Base-by-base conservation (phyloP, 352 stramenopile genomes). In the Pythium scleroteichum region DNA sequence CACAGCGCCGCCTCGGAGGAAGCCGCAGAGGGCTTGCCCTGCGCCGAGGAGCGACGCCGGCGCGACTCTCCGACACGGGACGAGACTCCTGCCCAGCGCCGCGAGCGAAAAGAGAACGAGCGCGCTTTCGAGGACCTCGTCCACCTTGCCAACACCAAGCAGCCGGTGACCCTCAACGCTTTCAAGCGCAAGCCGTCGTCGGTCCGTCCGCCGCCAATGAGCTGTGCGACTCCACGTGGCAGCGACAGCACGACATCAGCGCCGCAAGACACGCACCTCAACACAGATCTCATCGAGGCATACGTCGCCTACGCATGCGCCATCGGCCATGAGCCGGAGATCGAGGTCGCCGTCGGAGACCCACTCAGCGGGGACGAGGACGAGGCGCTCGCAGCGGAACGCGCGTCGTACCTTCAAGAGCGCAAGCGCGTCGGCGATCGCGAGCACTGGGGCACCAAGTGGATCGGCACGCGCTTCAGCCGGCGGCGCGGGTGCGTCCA, bases 291-390 rank as follows among this genome's bases (percentile, higher is more conserved):
- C 10, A 68, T 99, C 46, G 94, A 99, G 68, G 95, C 95, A 23
- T 97, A 97, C 67, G 72, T 98, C 4, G 83, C 96, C 23, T 98
- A 98, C 71, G 81, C 98, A 54, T 93, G 87, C 55, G 88, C 95
- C 33, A 92, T 98, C 66, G 87, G 80, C 2, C 76, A 91, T 41
- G 71, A 83, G 53, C 79, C 79, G 1, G 78, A 84, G 45, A 88
- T 99, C 66, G 82, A 94, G 2, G 92, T 97, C 2, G 85, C 79
- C 42, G 73, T 96, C 76, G 74, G 80, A 87, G 62, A 97, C 78
- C 75, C 83, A 73, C 38, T 69, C 17, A 56, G 57, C 1, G 64
- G 71, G 9, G 53, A 64, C 32, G 51, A 71, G 45, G 64, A 69
- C 0, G 61, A 76, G 0, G 58, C 55, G 1, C 45, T 68, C 0